Conservation (phyloP, 192 early-diverging fungal species). For the Kappamyces sp. region DNA sequence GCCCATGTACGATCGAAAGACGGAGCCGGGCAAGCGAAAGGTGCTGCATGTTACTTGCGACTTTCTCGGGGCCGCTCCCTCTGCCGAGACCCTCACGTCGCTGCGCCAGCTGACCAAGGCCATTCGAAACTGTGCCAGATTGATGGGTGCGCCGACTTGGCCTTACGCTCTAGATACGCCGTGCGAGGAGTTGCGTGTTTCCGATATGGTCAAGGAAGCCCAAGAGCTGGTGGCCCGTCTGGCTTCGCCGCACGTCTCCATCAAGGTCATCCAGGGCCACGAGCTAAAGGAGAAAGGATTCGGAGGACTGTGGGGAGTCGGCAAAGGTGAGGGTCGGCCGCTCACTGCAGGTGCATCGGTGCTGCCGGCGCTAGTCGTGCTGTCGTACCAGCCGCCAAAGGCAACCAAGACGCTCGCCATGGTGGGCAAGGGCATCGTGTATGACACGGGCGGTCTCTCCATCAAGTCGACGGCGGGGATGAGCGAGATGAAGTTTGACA, state of each 20-base stretch:
- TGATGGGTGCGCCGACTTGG: background rate
- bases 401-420: conserved; percentile 37
- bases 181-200: conserved; percentile 3
- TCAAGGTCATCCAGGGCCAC: conserved; percentile 40
- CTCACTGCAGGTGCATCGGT: conserved; percentile 14
- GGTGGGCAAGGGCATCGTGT: conserved; percentile 57
- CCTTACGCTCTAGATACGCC: conserved; percentile 3
- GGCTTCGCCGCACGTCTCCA: conserved; percentile 23
- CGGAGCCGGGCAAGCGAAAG: background rate
- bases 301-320: conserved; percentile 44
- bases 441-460: conserved; percentile 45
- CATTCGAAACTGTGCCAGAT: too few relatives aligned
- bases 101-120: too few relatives aligned
- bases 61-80: too few relatives aligned
- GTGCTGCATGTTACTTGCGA: background rate
- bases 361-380: conserved; percentile 39
- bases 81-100: too few relatives aligned
- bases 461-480: conserved; percentile 34
- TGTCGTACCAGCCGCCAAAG: conserved; percentile 29
- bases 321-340: conserved; percentile 25
- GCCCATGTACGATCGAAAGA: conserved; percentile 8
- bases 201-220: conserved; percentile 24
- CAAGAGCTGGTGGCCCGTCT: conserved; percentile 43
- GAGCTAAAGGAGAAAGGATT: conserved; percentile 38
- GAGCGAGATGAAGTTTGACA: conserved; percentile 21